phyloP scores from a whole-genome alignment of 352 stramenopile species.

The Pythium sukuiense region DNA sequence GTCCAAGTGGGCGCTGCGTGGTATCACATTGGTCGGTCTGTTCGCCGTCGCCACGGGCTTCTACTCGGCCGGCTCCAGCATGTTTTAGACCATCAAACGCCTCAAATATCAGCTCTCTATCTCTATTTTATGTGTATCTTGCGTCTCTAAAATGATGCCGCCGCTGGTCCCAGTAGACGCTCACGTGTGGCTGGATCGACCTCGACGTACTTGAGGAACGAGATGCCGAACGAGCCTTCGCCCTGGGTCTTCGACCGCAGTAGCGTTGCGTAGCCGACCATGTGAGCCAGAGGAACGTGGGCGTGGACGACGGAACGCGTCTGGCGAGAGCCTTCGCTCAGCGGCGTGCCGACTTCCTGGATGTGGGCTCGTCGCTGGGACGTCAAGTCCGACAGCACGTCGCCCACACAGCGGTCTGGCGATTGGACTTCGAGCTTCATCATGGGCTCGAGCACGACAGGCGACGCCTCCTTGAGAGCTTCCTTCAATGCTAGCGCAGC shows the following conservation, averaged over 20 bases:
- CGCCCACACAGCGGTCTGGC: conserved; percentile 60
- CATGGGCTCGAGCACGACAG: conserved; percentile 69
- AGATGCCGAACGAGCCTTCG: conserved; percentile 77
- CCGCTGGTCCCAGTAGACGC: conserved; percentile 27
- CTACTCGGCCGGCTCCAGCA: conserved; percentile 24
- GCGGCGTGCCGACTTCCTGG: conserved; percentile 51
- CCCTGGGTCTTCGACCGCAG: conserved; percentile 80
- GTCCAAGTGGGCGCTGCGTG: conserved; percentile 7
- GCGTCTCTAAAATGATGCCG: neutral
- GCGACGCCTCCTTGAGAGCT: conserved; percentile 50
- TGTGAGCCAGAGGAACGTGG: conserved; percentile 67
- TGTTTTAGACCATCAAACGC: conserved; percentile 20
- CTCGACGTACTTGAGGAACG: conserved; percentile 69
- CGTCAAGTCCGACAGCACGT: conserved; percentile 76
- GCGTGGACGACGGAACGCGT: conserved; percentile 61
- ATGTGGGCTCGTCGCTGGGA: conserved; percentile 69
- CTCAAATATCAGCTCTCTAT: neutral
- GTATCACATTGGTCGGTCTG: conserved; percentile 24
- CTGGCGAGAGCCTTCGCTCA: conserved; percentile 25
- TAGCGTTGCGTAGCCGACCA: conserved; percentile 80
- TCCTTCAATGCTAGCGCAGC: conserved; percentile 57
- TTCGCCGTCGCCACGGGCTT: conserved; percentile 27
- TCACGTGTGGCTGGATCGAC: conserved; percentile 56
- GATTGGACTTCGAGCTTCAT: conserved; percentile 77
- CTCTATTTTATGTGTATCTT: neutral